A percentile compares a stretch with the other conserved stretches of the same genome.
Conservation (phyloP, 192 early-diverging fungal genomes). For the Coemansia sp. region DNA sequence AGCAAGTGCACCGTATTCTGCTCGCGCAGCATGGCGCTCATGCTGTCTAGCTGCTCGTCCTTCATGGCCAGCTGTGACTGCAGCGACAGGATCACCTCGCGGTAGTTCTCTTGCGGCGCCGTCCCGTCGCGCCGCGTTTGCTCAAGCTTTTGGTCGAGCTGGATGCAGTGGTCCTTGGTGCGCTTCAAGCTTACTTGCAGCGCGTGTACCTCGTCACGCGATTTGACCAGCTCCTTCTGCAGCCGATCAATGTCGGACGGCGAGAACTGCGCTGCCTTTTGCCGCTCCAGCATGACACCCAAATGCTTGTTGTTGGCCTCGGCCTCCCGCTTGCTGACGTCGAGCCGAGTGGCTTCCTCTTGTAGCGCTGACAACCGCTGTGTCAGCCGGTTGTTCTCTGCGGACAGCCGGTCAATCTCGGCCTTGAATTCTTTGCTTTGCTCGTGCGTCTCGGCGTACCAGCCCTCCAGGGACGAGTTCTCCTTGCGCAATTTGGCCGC, state of each 20-base stretch:
- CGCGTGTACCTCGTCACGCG: constrained; percentile 47
- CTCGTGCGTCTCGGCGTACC: constrained; percentile 54
- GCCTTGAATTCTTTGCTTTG: constrained; percentile 41
- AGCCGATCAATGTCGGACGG: constrained; percentile 45
- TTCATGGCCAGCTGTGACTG: constrained; percentile 50
- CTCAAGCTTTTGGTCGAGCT: constrained; percentile 37
- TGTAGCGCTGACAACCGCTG: constrained; percentile 28
- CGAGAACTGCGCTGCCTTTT: constrained; percentile 31
- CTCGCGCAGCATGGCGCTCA: constrained; percentile 70
- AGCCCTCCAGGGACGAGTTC: constrained; percentile 44
- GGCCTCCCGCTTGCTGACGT: constrained; percentile 34
- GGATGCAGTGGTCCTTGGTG: constrained; percentile 52
- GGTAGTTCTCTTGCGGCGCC: constrained; percentile 47
- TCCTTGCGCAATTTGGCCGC: constrained; percentile 49
- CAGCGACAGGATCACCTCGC: constrained; percentile 63
- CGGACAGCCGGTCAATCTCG: constrained; percentile 50
- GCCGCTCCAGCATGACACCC: constrained; percentile 31
- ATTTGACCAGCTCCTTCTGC: constrained; percentile 51
- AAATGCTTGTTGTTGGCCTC: constrained; percentile 35
- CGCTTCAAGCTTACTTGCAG: constrained; percentile 47
- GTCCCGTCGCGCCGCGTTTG: constrained; percentile 19
- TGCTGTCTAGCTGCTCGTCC: constrained; percentile 65
- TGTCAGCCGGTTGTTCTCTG: constrained; percentile 56
- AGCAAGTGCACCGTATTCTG: constrained; percentile 59
- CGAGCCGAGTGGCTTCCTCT: constrained; percentile 35